Evolutionary conservation across 1,284 basidiomycete genomes (phyloP).

Genomic region (Anthracocystis walkeri): DNA sequence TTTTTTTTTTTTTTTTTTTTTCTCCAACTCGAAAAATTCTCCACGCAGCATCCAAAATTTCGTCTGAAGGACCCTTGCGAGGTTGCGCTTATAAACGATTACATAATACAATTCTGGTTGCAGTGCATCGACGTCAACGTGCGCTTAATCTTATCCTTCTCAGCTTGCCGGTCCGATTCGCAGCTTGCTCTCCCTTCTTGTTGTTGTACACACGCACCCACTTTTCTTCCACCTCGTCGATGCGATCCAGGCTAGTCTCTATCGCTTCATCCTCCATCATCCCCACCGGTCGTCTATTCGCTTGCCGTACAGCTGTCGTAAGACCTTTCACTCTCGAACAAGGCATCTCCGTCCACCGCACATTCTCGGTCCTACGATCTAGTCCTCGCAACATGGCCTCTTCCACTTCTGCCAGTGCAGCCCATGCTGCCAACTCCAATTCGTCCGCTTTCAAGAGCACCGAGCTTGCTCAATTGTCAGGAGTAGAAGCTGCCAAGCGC

Average conservation of each 20-base stretch:
- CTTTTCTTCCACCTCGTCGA: slow-evolving; percentile 12
- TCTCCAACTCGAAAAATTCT: not conserved
- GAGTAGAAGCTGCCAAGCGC: slow-evolving; percentile 77
- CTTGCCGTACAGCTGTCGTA: not conserved
- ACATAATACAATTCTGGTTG: not conserved
- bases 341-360: not conserved
- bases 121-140: slow-evolving; percentile 22
- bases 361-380: slow-evolving; percentile 11
- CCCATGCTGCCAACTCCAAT: slow-evolving; percentile 37
- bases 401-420: slow-evolving; percentile 18
- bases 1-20: too few relatives aligned
- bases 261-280: slow-evolving; percentile 1
- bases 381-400: slow-evolving; percentile 29
- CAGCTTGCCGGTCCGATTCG: not conserved
- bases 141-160: not conserved
- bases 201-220: not conserved
- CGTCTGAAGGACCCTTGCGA: slow-evolving; percentile 8
- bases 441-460: slow-evolving; percentile 38
- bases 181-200: not conserved
- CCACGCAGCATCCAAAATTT: slow-evolving; percentile 8
- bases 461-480: slow-evolving; percentile 21
- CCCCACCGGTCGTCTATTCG: not conserved
- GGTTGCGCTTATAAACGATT: not conserved
- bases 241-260: slow-evolving; percentile 14
- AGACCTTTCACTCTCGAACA: not conserved